Conservation (phyloP, 495 filamentous ascomycete species). For the Stereocaulon alpinum region DNA sequence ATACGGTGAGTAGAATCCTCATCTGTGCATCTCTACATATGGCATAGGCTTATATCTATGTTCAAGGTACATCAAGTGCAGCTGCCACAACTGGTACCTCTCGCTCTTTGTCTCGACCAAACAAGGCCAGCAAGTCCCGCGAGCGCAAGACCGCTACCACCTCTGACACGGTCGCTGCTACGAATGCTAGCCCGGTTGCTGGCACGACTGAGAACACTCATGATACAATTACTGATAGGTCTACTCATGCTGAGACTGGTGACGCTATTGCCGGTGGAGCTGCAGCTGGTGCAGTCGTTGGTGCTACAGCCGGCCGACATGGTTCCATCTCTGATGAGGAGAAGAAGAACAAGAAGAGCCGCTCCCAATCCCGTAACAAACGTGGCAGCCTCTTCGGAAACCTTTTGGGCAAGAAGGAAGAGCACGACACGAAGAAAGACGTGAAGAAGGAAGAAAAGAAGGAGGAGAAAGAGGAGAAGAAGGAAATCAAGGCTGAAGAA, state of each 20-base stretch:
- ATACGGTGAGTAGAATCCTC: constrained; percentile 37
- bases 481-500: constrained; percentile 36
- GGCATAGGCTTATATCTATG: constrained; percentile 7
- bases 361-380: constrained; percentile 75
- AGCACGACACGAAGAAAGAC: constrained; percentile 49
- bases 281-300: constrained; percentile 18
- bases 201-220: background rate
- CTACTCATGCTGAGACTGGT: constrained; percentile 19
- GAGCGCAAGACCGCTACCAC: constrained; percentile 27
- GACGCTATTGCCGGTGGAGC: constrained; percentile 24
- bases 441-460: constrained; percentile 38
- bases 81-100: constrained; percentile 33
- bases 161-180: constrained; percentile 3
- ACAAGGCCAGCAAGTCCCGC: constrained; percentile 39
- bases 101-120: constrained; percentile 39
- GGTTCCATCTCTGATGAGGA: constrained; percentile 29
- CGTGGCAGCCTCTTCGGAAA: constrained; percentile 71
- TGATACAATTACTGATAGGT: constrained; percentile 22
- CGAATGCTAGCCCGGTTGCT: constrained; percentile 28
- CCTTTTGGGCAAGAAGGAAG: constrained; percentile 66
- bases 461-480: constrained; percentile 42
- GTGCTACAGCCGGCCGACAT: constrained; percentile 22
- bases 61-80: constrained; percentile 42
- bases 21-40: background rate
- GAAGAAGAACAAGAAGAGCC: constrained; percentile 45